Evolutionary conservation across 345 rosid species (phyloP).

Genomic region (Viola odorata): DNA sequence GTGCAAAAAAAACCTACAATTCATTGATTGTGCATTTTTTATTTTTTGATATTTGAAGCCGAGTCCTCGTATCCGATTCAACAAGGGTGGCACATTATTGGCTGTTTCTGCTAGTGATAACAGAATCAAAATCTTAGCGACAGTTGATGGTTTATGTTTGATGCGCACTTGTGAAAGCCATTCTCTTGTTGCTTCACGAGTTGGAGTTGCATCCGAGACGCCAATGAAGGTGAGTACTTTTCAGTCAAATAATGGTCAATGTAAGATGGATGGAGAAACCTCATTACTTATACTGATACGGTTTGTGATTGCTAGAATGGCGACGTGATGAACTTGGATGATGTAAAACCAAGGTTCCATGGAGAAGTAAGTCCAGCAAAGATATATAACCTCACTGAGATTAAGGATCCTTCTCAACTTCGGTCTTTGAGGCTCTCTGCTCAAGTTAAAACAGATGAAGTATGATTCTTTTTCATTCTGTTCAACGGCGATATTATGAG

Average conservation of each 20-base stretch:
- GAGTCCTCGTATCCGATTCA: conserved; percentile 28
- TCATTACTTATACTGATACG: not conserved
- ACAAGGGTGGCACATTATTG: conserved; percentile 20
- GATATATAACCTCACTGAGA: conserved; percentile 24
- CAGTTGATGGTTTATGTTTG: conserved; percentile 20
- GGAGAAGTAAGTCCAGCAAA: conserved; percentile 22
- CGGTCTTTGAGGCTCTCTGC: conserved; percentile 28
- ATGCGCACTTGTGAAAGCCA: conserved; percentile 21
- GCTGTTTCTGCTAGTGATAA: conserved; percentile 27
- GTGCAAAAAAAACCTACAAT: not conserved
- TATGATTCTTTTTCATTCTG: not conserved
- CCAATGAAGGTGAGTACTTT: not conserved
- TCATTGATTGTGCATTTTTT: not conserved
- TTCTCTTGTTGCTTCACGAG: conserved; percentile 9
- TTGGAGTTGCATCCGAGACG: conserved; percentile 13
- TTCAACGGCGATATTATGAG: not conserved
- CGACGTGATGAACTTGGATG: conserved; percentile 24
- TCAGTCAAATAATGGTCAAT: not conserved
- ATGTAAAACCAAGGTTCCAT: conserved; percentile 15
- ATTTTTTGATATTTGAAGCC: conserved; percentile 7
- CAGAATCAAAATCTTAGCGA: conserved; percentile 25
- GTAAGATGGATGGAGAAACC: not conserved
- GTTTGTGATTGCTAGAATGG: conserved; percentile 24
- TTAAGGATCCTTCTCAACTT: conserved; percentile 28
- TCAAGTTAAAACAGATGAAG: conserved; percentile 27